Percentiles rank a stretch among this genome's conserved stretches.
phyloP scores from a whole-genome alignment of 2,329 filamentous ascomycete species.

The Neofusicoccum ribis region DNA sequence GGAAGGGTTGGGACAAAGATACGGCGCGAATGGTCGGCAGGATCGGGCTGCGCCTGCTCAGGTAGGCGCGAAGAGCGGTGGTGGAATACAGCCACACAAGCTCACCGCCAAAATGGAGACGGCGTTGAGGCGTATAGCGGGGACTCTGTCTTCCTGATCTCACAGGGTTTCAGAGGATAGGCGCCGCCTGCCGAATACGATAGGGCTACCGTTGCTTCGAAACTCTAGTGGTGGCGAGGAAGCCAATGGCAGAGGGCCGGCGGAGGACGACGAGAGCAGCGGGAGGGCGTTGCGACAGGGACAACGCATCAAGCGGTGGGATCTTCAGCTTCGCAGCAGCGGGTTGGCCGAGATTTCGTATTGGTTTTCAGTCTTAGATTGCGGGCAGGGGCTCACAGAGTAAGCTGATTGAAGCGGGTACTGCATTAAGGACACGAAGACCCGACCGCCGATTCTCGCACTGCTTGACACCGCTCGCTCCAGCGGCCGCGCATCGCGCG shows the following conservation, averaged over 20 bases:
- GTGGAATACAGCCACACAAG: not conserved
- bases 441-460: constrained; percentile 10
- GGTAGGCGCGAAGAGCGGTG: not conserved
- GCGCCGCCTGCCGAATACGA: not conserved
- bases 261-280: not conserved
- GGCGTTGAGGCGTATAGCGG: not conserved
- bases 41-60: not conserved
- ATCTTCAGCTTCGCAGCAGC: not conserved
- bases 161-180: not conserved
- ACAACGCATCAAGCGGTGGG: constrained; percentile 4
- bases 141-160: not conserved
- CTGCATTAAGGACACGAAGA: constrained; percentile 4
- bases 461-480: not conserved
- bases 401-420: constrained; percentile 4
- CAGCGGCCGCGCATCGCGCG: constrained; percentile 1
- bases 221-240: not conserved
- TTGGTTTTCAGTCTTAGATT: constrained; percentile 5
- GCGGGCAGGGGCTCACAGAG: not conserved
- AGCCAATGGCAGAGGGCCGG: not conserved
- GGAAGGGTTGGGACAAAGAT: not conserved
- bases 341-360: constrained; percentile 12
- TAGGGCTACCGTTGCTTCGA: constrained; percentile 3
- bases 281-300: not conserved
- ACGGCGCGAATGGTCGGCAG: not conserved
- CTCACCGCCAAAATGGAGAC: not conserved